Evolutionary conservation across 1,139 yeast species (phyloP).

Genomic region (Schwanniomyces etchellsii): DNA sequence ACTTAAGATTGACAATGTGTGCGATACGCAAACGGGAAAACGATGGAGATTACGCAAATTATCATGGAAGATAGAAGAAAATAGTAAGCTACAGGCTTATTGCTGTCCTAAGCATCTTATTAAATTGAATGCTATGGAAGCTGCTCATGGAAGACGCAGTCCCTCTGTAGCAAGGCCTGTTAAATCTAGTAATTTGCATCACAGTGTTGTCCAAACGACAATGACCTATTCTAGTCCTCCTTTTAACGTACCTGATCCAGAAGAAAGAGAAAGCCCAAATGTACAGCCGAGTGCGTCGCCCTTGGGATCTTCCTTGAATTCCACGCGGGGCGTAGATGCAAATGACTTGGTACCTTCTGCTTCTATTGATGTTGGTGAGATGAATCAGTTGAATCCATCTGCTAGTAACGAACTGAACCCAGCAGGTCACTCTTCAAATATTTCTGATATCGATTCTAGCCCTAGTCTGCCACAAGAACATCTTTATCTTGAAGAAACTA

Average conservation of each 20-base stretch:
- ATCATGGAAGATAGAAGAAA: conserved; percentile 88
- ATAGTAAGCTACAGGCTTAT: conserved; percentile 52
- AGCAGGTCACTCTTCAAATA: neutral
- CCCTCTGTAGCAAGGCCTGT: conserved; percentile 7
- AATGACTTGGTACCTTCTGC: neutral
- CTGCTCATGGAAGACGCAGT: conserved; percentile 27
- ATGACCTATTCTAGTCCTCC: conserved; percentile 13
- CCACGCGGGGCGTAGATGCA: neutral
- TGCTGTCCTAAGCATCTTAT: conserved; percentile 52
- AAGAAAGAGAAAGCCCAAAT: conserved; percentile 1
- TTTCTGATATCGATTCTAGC: conserved; percentile 1
- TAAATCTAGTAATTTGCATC: conserved; percentile 23
- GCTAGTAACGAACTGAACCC: no score
- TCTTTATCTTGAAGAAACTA: conserved; percentile 62
- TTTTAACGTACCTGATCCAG: neutral
- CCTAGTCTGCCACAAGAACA: conserved; percentile 14
- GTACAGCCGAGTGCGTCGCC: conserved; percentile 12
- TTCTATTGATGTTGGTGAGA: neutral
- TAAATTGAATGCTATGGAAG: conserved; percentile 45
- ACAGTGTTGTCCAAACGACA: conserved; percentile 34
- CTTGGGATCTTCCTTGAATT: conserved; percentile 10
- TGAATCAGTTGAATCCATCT: neutral
- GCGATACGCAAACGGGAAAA: conserved; percentile 43
- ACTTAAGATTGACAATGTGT: conserved; percentile 73
- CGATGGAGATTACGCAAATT: conserved; percentile 93